These are phyloP conservation scores for Ophiostoma australiae DNA, from an alignment of 2,329 filamentous ascomycete species.

Conservation along the genomic window DNA sequence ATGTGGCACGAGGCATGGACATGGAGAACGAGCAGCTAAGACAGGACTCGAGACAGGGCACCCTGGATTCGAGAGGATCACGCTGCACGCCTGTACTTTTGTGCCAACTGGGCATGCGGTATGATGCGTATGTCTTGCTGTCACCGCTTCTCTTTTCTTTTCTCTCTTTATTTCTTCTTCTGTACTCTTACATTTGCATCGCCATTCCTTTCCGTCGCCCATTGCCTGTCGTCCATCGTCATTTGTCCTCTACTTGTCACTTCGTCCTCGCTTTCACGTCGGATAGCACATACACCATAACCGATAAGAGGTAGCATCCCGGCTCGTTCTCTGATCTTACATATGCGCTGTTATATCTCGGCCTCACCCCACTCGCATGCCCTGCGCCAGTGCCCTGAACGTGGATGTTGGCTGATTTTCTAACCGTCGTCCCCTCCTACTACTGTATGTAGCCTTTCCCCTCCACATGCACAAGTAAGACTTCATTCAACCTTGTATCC, in stretches of 20 bases:
- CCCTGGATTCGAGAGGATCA: slow-evolving; percentile 8
- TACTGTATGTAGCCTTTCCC: background rate
- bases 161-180: background rate
- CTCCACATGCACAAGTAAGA: background rate
- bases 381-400: background rate
- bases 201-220: background rate
- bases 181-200: background rate
- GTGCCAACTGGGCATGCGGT: background rate
- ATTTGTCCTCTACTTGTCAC: background rate
- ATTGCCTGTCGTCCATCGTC: background rate
- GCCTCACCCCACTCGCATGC: background rate
- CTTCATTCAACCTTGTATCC: background rate
- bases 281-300: too few species aligned
- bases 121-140: slow-evolving; percentile 5
- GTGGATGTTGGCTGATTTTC: background rate
- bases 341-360: background rate
- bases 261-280: background rate
- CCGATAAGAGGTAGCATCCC: slow-evolving; percentile 9
- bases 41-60: slow-evolving; percentile 10
- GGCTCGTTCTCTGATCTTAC: background rate
- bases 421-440: background rate
- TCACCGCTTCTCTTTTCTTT: slow-evolving; percentile 5
- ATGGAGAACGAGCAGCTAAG: background rate
- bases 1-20: background rate
- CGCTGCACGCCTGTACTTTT: slow-evolving; percentile 1